Conservation (phyloP, 306 rosid species). For the Malus fusca region DNA sequence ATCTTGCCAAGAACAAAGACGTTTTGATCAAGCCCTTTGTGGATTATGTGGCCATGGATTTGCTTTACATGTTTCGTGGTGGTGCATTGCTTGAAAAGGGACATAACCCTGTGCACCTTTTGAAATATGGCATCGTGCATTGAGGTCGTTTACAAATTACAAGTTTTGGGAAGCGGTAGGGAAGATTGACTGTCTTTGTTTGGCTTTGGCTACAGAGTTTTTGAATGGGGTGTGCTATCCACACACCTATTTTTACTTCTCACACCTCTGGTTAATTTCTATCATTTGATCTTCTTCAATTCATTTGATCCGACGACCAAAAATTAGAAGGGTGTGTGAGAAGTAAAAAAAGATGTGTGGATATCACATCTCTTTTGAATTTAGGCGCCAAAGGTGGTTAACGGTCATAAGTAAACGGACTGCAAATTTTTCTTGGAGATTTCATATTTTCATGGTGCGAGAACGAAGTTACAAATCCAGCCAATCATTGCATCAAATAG, state of each 20-base stretch:
- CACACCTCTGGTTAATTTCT: too few relatives aligned
- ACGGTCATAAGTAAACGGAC: too few relatives aligned
- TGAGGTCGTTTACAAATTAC: background rate
- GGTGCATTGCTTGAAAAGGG: slow-evolving; percentile 49
- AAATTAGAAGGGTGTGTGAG: too few relatives aligned
- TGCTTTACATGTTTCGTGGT: slow-evolving; percentile 42
- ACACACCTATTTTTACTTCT: too few relatives aligned
- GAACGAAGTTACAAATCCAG: background rate
- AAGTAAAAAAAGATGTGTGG: too few relatives aligned
- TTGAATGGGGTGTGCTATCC: too few relatives aligned
- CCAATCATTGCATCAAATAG: background rate
- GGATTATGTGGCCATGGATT: slow-evolving; percentile 40
- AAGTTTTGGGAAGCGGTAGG: background rate
- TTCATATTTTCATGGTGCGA: background rate
- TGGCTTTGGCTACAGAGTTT: background rate
- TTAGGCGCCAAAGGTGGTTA: slow-evolving; percentile 7
- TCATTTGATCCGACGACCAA: too few relatives aligned
- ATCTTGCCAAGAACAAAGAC: slow-evolving; percentile 49
- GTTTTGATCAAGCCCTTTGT: slow-evolving; percentile 37
- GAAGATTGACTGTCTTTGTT: background rate
- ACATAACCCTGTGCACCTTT: slow-evolving; percentile 33
- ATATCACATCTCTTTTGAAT: too few relatives aligned
- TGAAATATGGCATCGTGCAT: slow-evolving; percentile 15
- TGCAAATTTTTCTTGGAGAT: background rate
- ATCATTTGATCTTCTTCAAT: too few relatives aligned